These are phyloP conservation scores for Rhodotorula babjevae DNA, from an alignment of 768 basidiomycete genomes.

Conservation along the genomic window DNA sequence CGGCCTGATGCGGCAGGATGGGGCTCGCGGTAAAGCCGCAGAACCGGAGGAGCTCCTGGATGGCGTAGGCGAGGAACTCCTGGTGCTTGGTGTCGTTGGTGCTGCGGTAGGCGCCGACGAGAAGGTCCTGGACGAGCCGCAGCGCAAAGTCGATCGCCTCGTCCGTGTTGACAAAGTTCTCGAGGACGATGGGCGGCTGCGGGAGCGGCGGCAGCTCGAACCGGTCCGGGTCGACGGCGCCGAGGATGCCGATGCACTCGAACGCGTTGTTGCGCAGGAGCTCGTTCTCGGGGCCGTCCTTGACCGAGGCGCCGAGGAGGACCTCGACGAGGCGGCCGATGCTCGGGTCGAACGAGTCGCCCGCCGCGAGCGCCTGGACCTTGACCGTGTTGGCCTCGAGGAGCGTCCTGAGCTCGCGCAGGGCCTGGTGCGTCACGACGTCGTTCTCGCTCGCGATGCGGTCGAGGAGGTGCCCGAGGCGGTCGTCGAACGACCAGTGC, in stretches of 20 bases:
- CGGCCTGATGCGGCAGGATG: slow-evolving; percentile 50
- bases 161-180: slow-evolving; percentile 71
- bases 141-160: slow-evolving; percentile 75
- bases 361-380: slow-evolving; percentile 63
- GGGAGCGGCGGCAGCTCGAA: slow-evolving; percentile 61
- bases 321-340: slow-evolving; percentile 64
- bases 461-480: slow-evolving; percentile 64
- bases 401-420: slow-evolving; percentile 72
- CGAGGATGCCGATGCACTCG: slow-evolving; percentile 84
- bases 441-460: slow-evolving; percentile 73
- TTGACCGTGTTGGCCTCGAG: slow-evolving; percentile 48
- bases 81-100: slow-evolving; percentile 93
- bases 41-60: slow-evolving; percentile 82
- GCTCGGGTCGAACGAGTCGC: slow-evolving; percentile 76
- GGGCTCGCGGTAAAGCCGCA: slow-evolving; percentile 80
- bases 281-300: slow-evolving; percentile 68
- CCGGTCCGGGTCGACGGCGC: slow-evolving; percentile 91
- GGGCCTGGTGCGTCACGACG: slow-evolving; percentile 66
- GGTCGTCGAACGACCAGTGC: slow-evolving; percentile 55
- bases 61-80: slow-evolving; percentile 76
- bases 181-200: slow-evolving; percentile 63
- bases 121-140: slow-evolving; percentile 75
- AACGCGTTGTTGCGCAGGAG: slow-evolving; percentile 65
- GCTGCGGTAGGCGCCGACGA: slow-evolving; percentile 84
- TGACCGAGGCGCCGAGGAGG: slow-evolving; percentile 64